Conservation (phyloP, 148 eudicot genomes). For the Rhododendron molle region DNA sequence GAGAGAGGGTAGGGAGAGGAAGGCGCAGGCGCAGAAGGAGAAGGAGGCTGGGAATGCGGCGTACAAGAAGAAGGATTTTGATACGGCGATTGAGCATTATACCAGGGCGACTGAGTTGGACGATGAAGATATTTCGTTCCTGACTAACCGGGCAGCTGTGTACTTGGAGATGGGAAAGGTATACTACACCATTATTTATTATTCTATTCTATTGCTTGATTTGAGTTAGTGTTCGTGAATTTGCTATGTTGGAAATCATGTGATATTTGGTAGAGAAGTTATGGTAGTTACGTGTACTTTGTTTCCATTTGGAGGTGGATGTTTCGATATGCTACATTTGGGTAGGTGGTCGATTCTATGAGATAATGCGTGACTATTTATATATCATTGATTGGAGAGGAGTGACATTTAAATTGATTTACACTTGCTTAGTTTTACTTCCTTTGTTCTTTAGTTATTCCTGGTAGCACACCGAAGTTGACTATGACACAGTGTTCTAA, state of each 20-base stretch:
- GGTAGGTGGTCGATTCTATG: background rate
- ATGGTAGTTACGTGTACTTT: background rate
- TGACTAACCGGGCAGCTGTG: conserved; percentile 95
- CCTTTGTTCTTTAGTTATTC: background rate
- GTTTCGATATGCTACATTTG: background rate
- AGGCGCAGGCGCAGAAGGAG: conserved; percentile 66
- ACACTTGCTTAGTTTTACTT: background rate
- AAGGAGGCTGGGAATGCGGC: conserved; percentile 92
- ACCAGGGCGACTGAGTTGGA: conserved; percentile 69
- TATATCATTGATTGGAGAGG: background rate
- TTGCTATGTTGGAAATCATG: background rate
- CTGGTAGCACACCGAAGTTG: background rate
- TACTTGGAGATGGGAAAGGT: conserved; percentile 96
- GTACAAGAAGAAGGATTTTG: conserved; percentile 93
- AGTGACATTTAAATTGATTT: background rate
- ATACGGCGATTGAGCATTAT: conserved; percentile 62
- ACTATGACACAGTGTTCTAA: no score
- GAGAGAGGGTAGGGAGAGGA: conserved; percentile 52
- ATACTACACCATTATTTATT: background rate
- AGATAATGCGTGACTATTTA: background rate
- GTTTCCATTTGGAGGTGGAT: background rate
- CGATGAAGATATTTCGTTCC: conserved; percentile 82
- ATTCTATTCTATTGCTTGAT: background rate
- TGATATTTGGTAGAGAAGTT: background rate
- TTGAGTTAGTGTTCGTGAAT: background rate